Conservation (phyloP, 306 rosid species). For the Elaeagnus macrophylla region DNA sequence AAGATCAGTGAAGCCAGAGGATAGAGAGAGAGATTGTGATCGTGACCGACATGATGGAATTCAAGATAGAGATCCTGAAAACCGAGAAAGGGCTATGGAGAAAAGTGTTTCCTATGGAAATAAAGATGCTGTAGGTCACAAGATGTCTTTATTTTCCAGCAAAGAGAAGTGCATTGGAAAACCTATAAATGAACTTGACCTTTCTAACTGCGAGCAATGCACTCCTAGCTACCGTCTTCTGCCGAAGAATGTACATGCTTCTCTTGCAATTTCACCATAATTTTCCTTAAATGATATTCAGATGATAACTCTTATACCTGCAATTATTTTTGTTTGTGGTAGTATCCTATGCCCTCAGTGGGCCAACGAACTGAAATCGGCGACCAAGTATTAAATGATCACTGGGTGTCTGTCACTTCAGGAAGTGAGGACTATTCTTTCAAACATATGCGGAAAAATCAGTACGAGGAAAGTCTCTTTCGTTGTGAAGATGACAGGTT, state of each 20-base stretch:
- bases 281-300: constrained; percentile 4
- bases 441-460: constrained; percentile 99
- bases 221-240: constrained; percentile 94
- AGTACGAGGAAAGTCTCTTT: constrained; percentile 96
- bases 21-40: constrained; percentile 60
- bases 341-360: constrained; percentile 87
- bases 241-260: constrained; percentile 67
- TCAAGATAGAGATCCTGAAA: constrained; percentile 75
- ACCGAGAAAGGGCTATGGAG: constrained; percentile 62
- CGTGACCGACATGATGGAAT: constrained; percentile 58
- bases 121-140: constrained; percentile 67
- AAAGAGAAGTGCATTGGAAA: constrained; percentile 85
- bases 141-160: constrained; percentile 61
- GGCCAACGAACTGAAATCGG: constrained; percentile 86
- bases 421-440: constrained; percentile 99
- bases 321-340: constrained; percentile 18
- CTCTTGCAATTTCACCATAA: constrained; percentile 7
- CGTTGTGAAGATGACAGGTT: constrained; percentile 99
- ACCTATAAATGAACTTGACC: constrained; percentile 97
- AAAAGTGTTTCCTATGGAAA: constrained; percentile 32
- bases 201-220: constrained; percentile 90
- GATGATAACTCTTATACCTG: constrained; percentile 14
- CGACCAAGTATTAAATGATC: constrained; percentile 72
- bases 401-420: constrained; percentile 98
- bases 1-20: constrained; percentile 64